Conservation (phyloP, 192 early-diverging fungal species). For the Linnemannia exigua region DNA sequence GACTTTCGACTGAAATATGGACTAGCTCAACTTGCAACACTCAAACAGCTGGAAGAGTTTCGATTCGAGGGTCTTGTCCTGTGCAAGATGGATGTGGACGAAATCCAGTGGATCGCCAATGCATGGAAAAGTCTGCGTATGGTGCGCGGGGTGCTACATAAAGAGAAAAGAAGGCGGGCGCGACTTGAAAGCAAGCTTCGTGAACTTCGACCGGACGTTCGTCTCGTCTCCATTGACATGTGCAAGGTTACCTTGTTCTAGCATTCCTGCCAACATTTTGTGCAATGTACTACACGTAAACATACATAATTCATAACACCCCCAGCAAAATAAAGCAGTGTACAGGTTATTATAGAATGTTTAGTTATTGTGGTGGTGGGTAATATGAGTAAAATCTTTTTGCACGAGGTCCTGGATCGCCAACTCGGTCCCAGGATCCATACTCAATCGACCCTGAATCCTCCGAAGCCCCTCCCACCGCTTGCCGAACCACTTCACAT, state of each 20-base stretch:
- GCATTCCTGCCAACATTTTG: neutral
- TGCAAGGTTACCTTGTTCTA: conserved; percentile 1
- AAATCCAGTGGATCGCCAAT: conserved; percentile 8
- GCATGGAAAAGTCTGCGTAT: conserved; percentile 7
- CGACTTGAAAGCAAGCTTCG: conserved; percentile 5
- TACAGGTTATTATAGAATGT: neutral
- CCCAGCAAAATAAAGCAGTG: neutral
- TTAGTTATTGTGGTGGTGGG: neutral
- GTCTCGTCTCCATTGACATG: conserved; percentile 9
- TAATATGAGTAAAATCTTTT: neutral
- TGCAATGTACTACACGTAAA: neutral
- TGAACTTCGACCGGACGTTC: neutral
- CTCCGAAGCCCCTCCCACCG: neutral
- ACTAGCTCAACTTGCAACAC: conserved; percentile 9
- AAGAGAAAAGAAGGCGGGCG: neutral
- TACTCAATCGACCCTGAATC: neutral
- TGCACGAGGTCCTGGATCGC: neutral
- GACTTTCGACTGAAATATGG: conserved; percentile 14
- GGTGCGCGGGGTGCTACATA: conserved; percentile 1
- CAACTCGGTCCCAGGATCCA: neutral
- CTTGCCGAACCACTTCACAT: neutral
- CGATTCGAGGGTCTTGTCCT: neutral
- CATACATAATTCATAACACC: neutral
- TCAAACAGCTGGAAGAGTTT: neutral
- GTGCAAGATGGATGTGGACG: conserved; percentile 7